Evolutionary conservation across 2,329 filamentous ascomycete genomes (phyloP).

Genomic region (Knoxdaviesia capensis): DNA sequence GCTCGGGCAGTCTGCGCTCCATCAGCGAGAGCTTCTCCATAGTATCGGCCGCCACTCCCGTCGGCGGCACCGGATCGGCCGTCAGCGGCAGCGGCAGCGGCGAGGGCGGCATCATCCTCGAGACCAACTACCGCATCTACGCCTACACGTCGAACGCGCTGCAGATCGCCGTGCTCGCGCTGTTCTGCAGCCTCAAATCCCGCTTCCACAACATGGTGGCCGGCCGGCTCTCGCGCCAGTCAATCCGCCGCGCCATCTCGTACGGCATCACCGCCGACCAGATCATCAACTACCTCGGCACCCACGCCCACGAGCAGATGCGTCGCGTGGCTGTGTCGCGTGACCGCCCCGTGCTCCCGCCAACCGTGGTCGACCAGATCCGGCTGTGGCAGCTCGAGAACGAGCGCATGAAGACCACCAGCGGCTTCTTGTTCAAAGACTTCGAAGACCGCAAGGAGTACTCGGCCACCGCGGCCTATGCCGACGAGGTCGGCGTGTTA

Average conservation of each 20-base stretch:
- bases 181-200: slow-evolving; percentile 74
- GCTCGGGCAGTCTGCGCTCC: slow-evolving; percentile 50
- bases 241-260: slow-evolving; percentile 68
- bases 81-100: slow-evolving; percentile 21
- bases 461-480: slow-evolving; percentile 51
- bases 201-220: slow-evolving; percentile 90
- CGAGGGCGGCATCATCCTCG: slow-evolving; percentile 72
- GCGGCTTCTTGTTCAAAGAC: slow-evolving; percentile 77
- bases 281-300: slow-evolving; percentile 80
- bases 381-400: slow-evolving; percentile 94
- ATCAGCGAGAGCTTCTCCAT: slow-evolving; percentile 49
- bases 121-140: slow-evolving; percentile 96
- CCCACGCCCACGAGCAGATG: slow-evolving; percentile 91
- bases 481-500: slow-evolving; percentile 76
- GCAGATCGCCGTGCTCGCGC: slow-evolving; percentile 79
- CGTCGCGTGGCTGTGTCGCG: slow-evolving; percentile 39
- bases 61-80: slow-evolving; percentile 19
- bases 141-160: slow-evolving; percentile 89
- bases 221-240: slow-evolving; percentile 74
- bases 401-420: slow-evolving; percentile 71
- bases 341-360: slow-evolving; percentile 59
- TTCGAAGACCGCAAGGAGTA: slow-evolving; percentile 58
- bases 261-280: slow-evolving; percentile 89
- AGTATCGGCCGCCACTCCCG: slow-evolving; percentile 19
- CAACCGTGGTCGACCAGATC: slow-evolving; percentile 94